Conservation (phyloP, 768 basidiomycete genomes). For the Leucogyrophana mollusca region DNA sequence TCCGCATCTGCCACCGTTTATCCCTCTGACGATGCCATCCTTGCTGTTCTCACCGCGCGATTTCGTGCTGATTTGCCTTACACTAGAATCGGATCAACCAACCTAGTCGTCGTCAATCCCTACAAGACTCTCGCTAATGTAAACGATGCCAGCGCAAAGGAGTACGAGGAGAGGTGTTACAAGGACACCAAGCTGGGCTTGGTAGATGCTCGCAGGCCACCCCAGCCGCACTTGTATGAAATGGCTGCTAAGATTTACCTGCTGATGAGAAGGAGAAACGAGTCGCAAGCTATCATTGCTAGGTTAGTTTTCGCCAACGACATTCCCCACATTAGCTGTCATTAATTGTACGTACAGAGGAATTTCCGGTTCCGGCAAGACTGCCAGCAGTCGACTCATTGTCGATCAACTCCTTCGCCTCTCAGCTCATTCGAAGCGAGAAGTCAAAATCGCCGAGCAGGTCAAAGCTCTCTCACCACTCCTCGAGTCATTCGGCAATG, state of each 20-base stretch:
- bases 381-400: slow-evolving; percentile 49
- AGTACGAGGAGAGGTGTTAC: slow-evolving; percentile 56
- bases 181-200: slow-evolving; percentile 47
- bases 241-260: slow-evolving; percentile 59
- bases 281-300: slow-evolving; percentile 57
- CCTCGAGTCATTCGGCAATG: slow-evolving; percentile 64
- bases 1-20: slow-evolving; percentile 39
- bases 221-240: slow-evolving; percentile 63
- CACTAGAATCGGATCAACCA: slow-evolving; percentile 46
- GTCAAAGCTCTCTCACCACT: slow-evolving; percentile 53
- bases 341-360: slow-evolving; percentile 38
- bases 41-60: slow-evolving; percentile 52
- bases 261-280: slow-evolving; percentile 50
- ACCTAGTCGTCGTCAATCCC: slow-evolving; percentile 60
- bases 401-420: slow-evolving; percentile 59
- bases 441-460: slow-evolving; percentile 51
- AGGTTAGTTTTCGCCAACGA: slow-evolving; percentile 39
- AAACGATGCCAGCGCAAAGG: slow-evolving; percentile 55
- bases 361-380: slow-evolving; percentile 64
- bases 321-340: not conserved
- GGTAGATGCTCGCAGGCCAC: slow-evolving; percentile 33
- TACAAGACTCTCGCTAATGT: slow-evolving; percentile 54
- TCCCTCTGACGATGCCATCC: slow-evolving; percentile 58
- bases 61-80: slow-evolving; percentile 59
- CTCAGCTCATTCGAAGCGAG: slow-evolving; percentile 56